Evolutionary conservation across 768 basidiomycete genomes (phyloP), one percentile per base, ranked within the genome.

Genomic region (Holtermannia corniformis): DNA sequence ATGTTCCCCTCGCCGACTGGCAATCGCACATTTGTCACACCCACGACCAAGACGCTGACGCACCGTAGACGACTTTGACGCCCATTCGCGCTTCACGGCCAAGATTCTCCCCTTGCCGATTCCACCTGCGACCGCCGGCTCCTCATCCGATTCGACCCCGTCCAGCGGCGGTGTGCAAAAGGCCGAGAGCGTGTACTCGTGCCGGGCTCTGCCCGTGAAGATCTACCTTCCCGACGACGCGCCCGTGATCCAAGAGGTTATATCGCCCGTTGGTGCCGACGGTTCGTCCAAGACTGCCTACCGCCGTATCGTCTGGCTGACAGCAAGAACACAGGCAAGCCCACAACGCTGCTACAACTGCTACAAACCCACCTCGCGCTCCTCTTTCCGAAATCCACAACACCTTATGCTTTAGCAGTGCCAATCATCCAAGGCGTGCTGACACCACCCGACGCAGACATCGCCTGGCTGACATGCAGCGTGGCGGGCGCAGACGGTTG

Each of bases 401-500:
- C 73, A 4, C 55, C 64, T 10, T 78, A 83, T 48, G 10, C 64
- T 1, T 77, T 85, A 28, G 91, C 87, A 12, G 85, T 81, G 61
- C 80, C 85, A 0, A 72, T 95, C 44, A 76, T 92, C 12, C 93
- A 96, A 67, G 93, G 95, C 12, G 82, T 96, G 19, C 72, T 79
- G 2, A 73, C 84, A 1, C 95, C 93, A 1, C 76, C 81, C 5
- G 90, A 95, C 25, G 79, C 89, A 4, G 93, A 97, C 65, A 78
- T 96, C 73, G 89, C 85, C 3, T 95, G 93, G 92, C 71, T 97
- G n/a, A 86, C 88, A 10, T 84, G 87, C 19, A 90, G 89, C 62
- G 75, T 96, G 73, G 81, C 84, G 12, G 91, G 90, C 5, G 88
- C 90, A 12, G 95, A 97, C 65, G 95, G 95, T 4, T 97, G 91